Evolutionary conservation across 805 yeast genomes (phyloP), one percentile per base, ranked within the genome.

Genomic region (Wickerhamiella siamensis): DNA sequence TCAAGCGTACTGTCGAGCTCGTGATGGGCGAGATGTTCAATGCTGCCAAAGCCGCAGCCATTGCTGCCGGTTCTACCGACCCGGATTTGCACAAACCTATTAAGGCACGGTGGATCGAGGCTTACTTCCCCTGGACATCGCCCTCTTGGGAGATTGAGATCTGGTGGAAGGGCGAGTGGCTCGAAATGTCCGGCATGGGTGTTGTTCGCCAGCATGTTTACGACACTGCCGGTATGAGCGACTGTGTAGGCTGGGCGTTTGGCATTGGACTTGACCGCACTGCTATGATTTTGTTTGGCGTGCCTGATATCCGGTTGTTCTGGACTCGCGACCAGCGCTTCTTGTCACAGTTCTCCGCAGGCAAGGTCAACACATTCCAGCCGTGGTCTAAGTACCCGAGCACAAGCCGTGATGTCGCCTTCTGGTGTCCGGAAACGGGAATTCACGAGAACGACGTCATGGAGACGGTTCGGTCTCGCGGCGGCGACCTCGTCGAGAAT

Each of bases 101-200:
- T 46, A 78, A 74, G 55, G 82, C 87, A 16, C 71, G 97, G 51
- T 91, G 98, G 98, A 80, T 86, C 27, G 93, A 83, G 54, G 94
- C 91, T 0, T 83, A 77, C 54, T 91, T 91, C 65, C 98, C 98
- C 3, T 91, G 97, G 96, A 91, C 98, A 2, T 76, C 94, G 1
- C 98, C 98, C 3, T 82, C 94, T 34, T 91, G 94, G 93, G 96
- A 91, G 56, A 84, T 93, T 51, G 98, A 91, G 62, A 95, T 91
- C 4, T 86, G 93, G 87, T 91, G 97, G 96, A 83, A 86, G 57
- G 94, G 91, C 40, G 94, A 87, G 51, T 91, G 98, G 98, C 68
- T 91, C 29, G 98, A 91, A 63, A 77, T 94, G 58, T 83, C 95
- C 55, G 98, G 98, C 0, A 83, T 94, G 62, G 98, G 98, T 20